Base-by-base conservation (phyloP, 805 yeast genomes). In the Candida argentea region DNA sequence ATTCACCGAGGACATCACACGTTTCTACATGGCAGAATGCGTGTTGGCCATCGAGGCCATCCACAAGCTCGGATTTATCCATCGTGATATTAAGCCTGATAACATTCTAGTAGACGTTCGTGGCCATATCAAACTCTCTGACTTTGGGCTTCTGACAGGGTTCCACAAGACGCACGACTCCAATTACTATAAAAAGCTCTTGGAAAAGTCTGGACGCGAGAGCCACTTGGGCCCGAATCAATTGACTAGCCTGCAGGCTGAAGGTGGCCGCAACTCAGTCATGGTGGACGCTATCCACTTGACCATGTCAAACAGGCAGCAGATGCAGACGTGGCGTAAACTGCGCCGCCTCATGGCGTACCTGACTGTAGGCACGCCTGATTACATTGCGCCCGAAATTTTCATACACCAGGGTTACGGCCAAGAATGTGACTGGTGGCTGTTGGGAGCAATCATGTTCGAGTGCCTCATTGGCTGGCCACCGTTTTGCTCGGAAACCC, bases 381-480 rank as follows among this genome's bases (percentile, higher is more conserved):
- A 86, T 52, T 86, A 86, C 50, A 86, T 86, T 53, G 95, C 95
- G 1, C 96, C 96, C 0, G 96, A 86, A 50, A 87, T 86, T 35
- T 86, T 86, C 44, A 65, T 84, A 26, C 85, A 85, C 43, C 91
- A 86, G 58, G 96, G 96, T 4, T 86, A 86, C 54, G 94, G 95
- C 8, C 94, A 85, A 57, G 95, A 86, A 49, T 86, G 96, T 57
- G 96, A 86, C 54, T 86, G 96, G 96, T 86, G 96, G 96, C 81
- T 94, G 6, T 57, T 86, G 25, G 96, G 96, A 17, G 94, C 95
- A 1, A 86, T 86, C 48, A 87, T 86, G 96, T 86, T 80, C 55
- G 96, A 86, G 65, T 86, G 96, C 60, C 61, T 86, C 36, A 82
- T 86, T 35, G 96, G 96, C 18, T 86, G 95, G 94, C 95, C 96